Evolutionary conservation across 345 rosid species (phyloP).

Genomic region (Brassica incana): DNA sequence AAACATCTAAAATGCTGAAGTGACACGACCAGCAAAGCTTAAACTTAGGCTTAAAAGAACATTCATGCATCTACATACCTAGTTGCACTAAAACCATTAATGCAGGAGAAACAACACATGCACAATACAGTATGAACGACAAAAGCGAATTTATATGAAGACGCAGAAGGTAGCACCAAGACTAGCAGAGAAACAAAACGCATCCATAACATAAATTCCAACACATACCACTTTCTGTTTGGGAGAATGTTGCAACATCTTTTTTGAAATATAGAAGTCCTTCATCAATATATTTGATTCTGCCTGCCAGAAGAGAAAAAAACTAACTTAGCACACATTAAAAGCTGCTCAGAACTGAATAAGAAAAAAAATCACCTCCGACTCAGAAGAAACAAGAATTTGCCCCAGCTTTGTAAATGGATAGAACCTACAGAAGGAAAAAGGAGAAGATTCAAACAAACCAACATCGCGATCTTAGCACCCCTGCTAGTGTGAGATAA

Average conservation of each 20-base stretch:
- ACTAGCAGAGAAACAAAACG: slow-evolving; percentile 2
- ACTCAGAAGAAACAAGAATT: slow-evolving; percentile 59
- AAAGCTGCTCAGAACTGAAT: slow-evolving; percentile 1
- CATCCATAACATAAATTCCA: not conserved
- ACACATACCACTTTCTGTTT: slow-evolving; percentile 58
- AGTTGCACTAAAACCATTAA: not conserved
- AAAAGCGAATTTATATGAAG: not conserved
- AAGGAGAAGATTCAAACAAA: not conserved
- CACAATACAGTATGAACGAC: not conserved
- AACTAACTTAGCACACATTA: slow-evolving; percentile 11
- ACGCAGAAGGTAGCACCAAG: slow-evolving; percentile 10
- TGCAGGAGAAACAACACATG: slow-evolving; percentile 8
- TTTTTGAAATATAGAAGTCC: slow-evolving; percentile 68
- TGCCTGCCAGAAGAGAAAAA: slow-evolving; percentile 51
- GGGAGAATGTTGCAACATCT: slow-evolving; percentile 27
- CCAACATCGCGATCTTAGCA: not conserved
- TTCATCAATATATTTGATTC: slow-evolving; percentile 49
- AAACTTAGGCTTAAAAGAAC: not conserved
- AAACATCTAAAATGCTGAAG: not conserved
- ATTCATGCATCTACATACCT: slow-evolving; percentile 12
- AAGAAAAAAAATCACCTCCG: slow-evolving; percentile 51
- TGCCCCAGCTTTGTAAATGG: slow-evolving; percentile 69
- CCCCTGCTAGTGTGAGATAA: not conserved
- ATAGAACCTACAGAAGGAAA: slow-evolving; percentile 58
- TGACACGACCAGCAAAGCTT: slow-evolving; percentile 17